Conservation (phyloP, 2,329 filamentous ascomycete species). For the Hypoxylon sp. region DNA sequence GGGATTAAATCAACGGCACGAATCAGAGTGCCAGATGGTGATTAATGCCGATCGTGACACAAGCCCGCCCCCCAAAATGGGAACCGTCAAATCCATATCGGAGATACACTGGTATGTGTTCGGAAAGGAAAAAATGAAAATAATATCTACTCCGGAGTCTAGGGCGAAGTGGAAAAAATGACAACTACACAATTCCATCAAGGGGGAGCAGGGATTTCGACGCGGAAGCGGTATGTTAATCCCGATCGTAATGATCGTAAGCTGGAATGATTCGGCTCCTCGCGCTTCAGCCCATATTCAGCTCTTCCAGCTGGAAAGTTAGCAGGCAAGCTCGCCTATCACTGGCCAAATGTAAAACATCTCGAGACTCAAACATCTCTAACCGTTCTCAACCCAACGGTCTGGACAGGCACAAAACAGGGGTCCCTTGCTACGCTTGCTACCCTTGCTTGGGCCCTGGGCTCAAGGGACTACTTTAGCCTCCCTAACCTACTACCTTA, state of each 20-base stretch:
- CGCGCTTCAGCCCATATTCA: neutral
- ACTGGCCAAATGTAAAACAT: neutral
- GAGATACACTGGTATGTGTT: neutral
- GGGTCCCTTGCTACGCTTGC: neutral
- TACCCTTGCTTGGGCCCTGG: neutral
- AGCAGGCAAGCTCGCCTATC: neutral
- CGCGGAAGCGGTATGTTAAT: neutral
- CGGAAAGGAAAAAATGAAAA: neutral
- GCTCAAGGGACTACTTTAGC: too few species aligned
- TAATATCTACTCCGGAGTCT: neutral
- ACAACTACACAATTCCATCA: neutral
- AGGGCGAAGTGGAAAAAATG: neutral
- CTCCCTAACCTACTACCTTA: too few species aligned
- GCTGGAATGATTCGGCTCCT: neutral
- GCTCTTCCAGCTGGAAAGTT: neutral
- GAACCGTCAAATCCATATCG: neutral
- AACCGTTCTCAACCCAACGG: neutral
- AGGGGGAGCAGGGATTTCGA: neutral
- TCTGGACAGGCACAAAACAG: neutral
- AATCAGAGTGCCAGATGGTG: neutral
- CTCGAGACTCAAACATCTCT: too few species aligned
- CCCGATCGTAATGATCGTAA: neutral
- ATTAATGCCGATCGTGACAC: neutral
- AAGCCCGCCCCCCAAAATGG: neutral
- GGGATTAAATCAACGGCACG: constrained; percentile 4